These are phyloP conservation scores for Ambrosia hybrid DNA, from an alignment of 140 eudicot species.

Conservation along the genomic window DNA sequence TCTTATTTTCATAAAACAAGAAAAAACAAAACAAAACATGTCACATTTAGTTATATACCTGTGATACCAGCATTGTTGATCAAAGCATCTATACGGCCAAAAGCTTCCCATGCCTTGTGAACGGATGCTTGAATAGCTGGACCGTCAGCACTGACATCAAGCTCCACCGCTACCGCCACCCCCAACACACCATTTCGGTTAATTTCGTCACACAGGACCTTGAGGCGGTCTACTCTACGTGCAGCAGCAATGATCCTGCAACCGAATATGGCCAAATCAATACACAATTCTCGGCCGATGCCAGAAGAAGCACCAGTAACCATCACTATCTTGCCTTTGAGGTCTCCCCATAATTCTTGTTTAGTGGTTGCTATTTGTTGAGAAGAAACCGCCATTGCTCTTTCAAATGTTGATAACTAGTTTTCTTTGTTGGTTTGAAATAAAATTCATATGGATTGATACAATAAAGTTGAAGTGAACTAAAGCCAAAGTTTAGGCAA, in stretches of 20 bases:
- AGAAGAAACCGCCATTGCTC: not conserved
- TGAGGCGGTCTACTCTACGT: conserved; percentile 30
- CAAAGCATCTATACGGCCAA: conserved; percentile 21
- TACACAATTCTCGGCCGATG: conserved; percentile 33
- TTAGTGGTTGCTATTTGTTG: not conserved
- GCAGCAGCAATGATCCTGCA: conserved; percentile 39
- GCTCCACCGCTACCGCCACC: conserved; percentile 21
- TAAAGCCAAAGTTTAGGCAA: too few relatives aligned
- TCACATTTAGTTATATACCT: not conserved
- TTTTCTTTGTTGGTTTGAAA: too few relatives aligned
- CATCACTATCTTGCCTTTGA: conserved; percentile 38
- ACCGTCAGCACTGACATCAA: conserved; percentile 14
- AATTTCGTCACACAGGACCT: conserved; percentile 25
- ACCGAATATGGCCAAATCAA: conserved; percentile 32
- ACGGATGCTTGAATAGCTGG: conserved; percentile 9
- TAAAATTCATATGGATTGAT: too few relatives aligned
- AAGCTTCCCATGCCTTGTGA: conserved; percentile 18
- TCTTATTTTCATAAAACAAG: too few relatives aligned
- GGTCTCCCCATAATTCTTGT: conserved; percentile 30
- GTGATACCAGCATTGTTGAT: conserved; percentile 25
- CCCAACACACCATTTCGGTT: not conserved
- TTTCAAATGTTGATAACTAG: not conserved
- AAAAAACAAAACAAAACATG: too few relatives aligned
- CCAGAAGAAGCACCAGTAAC: conserved; percentile 48
- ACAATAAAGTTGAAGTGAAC: too few relatives aligned